These are phyloP conservation scores for Fusarium odoratissimum DNA, from an alignment of 2,329 filamentous ascomycete genomes.

Conservation along the genomic window DNA sequence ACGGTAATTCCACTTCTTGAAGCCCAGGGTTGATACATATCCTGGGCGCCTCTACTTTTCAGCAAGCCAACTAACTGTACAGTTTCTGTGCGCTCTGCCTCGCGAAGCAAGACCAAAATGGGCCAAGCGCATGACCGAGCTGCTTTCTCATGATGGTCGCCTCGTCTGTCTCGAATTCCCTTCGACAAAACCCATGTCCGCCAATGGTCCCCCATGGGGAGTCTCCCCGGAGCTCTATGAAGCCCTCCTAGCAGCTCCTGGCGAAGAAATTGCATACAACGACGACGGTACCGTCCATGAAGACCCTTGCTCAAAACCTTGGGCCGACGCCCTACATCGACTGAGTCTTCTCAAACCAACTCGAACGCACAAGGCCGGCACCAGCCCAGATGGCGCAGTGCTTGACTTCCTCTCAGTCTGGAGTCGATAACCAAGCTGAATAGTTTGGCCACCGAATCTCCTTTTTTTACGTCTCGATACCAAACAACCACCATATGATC, in stretches of 20 bases:
- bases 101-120: constrained; percentile 63
- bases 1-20: constrained; percentile 57
- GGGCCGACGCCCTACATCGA: constrained; percentile 53
- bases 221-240: constrained; percentile 76
- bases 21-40: neutral
- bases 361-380: constrained; percentile 62
- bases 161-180: constrained; percentile 82
- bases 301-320: constrained; percentile 54
- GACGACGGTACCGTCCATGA: constrained; percentile 57
- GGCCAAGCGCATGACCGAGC: constrained; percentile 63
- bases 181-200: constrained; percentile 72
- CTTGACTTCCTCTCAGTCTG: constrained; percentile 67
- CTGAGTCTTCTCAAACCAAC: constrained; percentile 63
- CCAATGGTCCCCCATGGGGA: constrained; percentile 79
- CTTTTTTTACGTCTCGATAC: constrained; percentile 41
- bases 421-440: constrained; percentile 49
- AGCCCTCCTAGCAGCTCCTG: constrained; percentile 76
- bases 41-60: neutral
- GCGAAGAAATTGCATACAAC: constrained; percentile 72
- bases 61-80: constrained; percentile 28
- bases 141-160: constrained; percentile 62
- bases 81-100: constrained; percentile 74
- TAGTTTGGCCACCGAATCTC: constrained; percentile 7
- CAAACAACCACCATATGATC: constrained; percentile 40
- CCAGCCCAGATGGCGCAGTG: constrained; percentile 57